Percentiles rank a stretch among this genome's conserved stretches.
Evolutionary conservation across 1,139 yeast genomes (phyloP).

Genomic region (Scheffersomyces parashehatae): DNA sequence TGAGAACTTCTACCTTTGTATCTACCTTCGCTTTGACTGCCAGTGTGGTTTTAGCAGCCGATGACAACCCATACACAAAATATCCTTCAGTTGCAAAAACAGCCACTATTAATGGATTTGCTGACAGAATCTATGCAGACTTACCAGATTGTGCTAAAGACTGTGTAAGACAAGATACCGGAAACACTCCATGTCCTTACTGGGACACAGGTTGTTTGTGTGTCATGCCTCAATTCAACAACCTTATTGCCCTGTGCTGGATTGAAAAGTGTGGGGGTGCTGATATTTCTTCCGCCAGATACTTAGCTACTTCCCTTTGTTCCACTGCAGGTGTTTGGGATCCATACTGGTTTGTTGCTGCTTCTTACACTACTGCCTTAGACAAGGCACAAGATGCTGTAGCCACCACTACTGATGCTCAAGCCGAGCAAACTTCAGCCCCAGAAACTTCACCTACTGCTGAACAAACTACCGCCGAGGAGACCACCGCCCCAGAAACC

Average conservation of each 20-base stretch:
- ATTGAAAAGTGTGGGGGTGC: conserved; percentile 39
- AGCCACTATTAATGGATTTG: conserved; percentile 53
- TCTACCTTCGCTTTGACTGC: background rate
- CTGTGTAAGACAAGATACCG: conserved; percentile 34
- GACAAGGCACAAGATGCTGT: background rate
- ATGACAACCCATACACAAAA: conserved; percentile 25
- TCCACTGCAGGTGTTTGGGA: conserved; percentile 38
- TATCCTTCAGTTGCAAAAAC: conserved; percentile 52
- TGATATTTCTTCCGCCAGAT: conserved; percentile 39
- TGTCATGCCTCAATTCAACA: conserved; percentile 49
- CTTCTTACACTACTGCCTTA: conserved; percentile 21
- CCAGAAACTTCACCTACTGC: background rate
- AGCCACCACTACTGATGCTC: background rate
- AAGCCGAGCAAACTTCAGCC: background rate
- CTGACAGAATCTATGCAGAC: conserved; percentile 43
- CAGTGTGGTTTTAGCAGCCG: conserved; percentile 1
- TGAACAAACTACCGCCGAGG: background rate
- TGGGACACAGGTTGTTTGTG: conserved; percentile 59
- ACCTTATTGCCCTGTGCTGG: conserved; percentile 45
- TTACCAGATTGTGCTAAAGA: conserved; percentile 43
- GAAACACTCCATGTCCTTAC: conserved; percentile 49
- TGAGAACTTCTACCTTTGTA: background rate
- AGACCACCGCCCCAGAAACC: background rate
- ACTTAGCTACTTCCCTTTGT: conserved; percentile 43
- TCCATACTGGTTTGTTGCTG: conserved; percentile 44